These are phyloP conservation scores for Trichophyton equinum DNA, from an alignment of 2,329 filamentous ascomycete genomes.

Conservation along the genomic window DNA sequence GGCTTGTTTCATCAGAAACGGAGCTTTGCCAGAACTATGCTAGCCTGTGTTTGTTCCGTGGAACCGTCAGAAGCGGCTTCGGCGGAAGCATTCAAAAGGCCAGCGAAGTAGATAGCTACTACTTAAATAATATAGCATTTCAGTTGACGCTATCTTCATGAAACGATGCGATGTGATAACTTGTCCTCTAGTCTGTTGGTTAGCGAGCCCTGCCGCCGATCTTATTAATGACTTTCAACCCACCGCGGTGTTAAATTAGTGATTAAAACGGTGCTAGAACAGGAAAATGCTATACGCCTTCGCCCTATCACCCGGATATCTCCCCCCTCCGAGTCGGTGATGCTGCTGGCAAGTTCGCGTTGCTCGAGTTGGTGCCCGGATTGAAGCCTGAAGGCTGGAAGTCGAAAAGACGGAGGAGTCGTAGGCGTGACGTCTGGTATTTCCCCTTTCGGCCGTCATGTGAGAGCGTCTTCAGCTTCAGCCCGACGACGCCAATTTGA, in stretches of 20 bases:
- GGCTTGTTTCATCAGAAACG: not conserved
- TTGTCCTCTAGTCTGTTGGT: not conserved
- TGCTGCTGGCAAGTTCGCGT: not conserved
- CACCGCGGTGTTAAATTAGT: not conserved
- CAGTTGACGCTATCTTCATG: not conserved
- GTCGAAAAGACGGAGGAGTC: not conserved
- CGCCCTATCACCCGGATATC: not conserved
- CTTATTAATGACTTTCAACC: not conserved
- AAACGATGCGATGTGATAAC: not conserved
- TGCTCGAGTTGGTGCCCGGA: too few species aligned
- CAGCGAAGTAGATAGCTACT: too few species aligned
- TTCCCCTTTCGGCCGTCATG: not conserved
- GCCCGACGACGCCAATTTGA: not conserved
- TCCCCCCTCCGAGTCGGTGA: not conserved
- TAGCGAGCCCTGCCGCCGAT: not conserved
- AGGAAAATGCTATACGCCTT: not conserved
- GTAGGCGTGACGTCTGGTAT: not conserved
- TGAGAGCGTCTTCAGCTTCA: not conserved
- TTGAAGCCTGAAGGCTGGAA: not conserved
- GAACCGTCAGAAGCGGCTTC: not conserved
- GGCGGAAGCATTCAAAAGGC: not conserved
- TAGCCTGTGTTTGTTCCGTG: not conserved
- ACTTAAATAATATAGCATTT: not conserved
- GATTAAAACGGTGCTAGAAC: not conserved
- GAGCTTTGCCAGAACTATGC: not conserved